Evolutionary conservation across 2,329 filamentous ascomycete genomes (phyloP).

Genomic region (Ophiocordyceps unilateralis): DNA sequence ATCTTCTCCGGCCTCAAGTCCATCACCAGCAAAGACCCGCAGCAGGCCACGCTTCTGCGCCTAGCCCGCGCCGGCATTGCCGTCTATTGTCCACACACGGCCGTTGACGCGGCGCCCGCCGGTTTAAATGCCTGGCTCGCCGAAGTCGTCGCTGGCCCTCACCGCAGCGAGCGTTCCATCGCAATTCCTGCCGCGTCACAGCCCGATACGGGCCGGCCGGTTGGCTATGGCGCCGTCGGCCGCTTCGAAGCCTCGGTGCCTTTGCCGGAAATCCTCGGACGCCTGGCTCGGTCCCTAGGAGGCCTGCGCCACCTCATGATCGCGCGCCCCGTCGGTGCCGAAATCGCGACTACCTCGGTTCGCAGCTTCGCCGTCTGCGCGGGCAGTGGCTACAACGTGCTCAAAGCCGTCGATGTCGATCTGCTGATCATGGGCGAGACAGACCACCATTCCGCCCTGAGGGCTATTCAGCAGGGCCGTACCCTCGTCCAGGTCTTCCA

Average conservation of each 20-base stretch:
- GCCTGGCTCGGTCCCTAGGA: constrained; percentile 50
- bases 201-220: constrained; percentile 24
- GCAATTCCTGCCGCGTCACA: constrained; percentile 21
- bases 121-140: constrained; percentile 93
- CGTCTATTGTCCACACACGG: constrained; percentile 92
- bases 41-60: constrained; percentile 70
- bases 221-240: constrained; percentile 36
- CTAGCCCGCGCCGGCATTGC: constrained; percentile 77
- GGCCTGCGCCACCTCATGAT: constrained; percentile 38
- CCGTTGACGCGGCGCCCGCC: constrained; percentile 68
- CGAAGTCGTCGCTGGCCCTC: constrained; percentile 53
- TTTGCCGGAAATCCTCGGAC: constrained; percentile 26
- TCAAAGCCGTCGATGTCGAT: constrained; percentile 55
- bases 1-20: constrained; percentile 90
- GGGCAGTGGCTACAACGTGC: constrained; percentile 65
- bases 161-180: constrained; percentile 21
- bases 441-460: constrained; percentile 79
- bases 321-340: constrained; percentile 30
- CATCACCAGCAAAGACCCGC: constrained; percentile 66
- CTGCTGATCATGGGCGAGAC: constrained; percentile 84
- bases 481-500: constrained; percentile 79
- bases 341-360: constrained; percentile 26
- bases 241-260: constrained; percentile 20
- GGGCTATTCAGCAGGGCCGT: constrained; percentile 68
- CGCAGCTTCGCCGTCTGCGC: constrained; percentile 71